A percentile compares a stretch with the other conserved stretches of the same genome.
Conservation (phyloP, 768 basidiomycete species). For the Cystoderma amianthinum region DNA sequence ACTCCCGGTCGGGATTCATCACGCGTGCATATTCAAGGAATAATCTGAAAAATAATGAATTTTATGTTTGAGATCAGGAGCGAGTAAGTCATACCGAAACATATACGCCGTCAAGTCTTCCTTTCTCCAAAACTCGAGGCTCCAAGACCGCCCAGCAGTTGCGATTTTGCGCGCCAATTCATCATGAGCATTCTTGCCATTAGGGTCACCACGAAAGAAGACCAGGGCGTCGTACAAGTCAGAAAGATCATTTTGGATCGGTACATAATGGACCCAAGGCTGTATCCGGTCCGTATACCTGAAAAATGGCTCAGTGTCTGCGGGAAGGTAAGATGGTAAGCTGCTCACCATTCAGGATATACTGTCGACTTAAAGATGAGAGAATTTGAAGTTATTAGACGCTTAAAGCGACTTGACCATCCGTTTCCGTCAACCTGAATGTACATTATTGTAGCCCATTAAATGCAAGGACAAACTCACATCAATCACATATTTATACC, state of each 20-base stretch:
- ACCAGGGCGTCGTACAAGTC: slow-evolving; percentile 65
- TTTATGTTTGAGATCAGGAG: not conserved
- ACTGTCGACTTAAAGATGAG: slow-evolving; percentile 58
- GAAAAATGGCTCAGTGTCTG: too few relatives aligned
- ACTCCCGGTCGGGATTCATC: slow-evolving; percentile 32
- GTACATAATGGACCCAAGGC: slow-evolving; percentile 72
- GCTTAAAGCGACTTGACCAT: slow-evolving; percentile 59
- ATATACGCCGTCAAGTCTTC: slow-evolving; percentile 56
- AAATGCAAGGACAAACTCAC: slow-evolving; percentile 21
- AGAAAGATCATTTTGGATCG: slow-evolving; percentile 52
- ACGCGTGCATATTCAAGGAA: slow-evolving; percentile 42
- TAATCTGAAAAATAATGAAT: slow-evolving; percentile 2
- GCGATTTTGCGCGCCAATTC: slow-evolving; percentile 52
- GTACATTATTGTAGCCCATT: not conserved
- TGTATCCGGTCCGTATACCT: slow-evolving; percentile 40
- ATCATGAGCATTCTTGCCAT: slow-evolving; percentile 50
- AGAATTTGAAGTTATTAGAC: slow-evolving; percentile 51
- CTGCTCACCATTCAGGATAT: slow-evolving; percentile 68
- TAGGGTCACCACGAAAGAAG: slow-evolving; percentile 62
- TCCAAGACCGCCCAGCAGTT: slow-evolving; percentile 49
- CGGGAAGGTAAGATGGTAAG: too few relatives aligned
- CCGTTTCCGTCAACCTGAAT: slow-evolving; percentile 49
- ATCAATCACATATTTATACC: slow-evolving; percentile 38
- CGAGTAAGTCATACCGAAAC: slow-evolving; percentile 33
- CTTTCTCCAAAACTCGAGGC: slow-evolving; percentile 46